Evolutionary conservation across 2,329 filamentous ascomycete genomes (phyloP), one percentile per base, ranked within the genome.

Genomic region (Aphanocladium album): DNA sequence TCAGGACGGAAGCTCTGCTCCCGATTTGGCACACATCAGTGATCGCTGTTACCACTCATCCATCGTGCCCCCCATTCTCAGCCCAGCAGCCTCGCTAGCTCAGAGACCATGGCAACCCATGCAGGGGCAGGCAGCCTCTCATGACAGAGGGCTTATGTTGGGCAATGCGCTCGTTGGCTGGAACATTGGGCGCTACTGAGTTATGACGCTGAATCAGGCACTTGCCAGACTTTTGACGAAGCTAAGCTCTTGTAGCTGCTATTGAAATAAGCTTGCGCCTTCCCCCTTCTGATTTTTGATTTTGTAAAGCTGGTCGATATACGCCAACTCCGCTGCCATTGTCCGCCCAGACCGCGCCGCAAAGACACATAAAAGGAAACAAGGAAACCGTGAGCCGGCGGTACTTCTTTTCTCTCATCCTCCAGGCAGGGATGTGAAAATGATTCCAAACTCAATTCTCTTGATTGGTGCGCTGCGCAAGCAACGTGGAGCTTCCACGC

Each of bases 381-480:
- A 6, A 35, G 12, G 12, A 35, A n/a, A n/a, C n/a, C n/a, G n/a
- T n/a, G 33, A 35, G 33, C 12, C 33, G 33, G 33, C 33, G 33
- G n/a, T 11, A 23, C 9, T 25, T 17, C 23, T 9, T 2, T 33
- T n/a, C 46, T 19, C 21, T 49, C 43, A 14, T 25, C 30, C 2
- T 45, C 3, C 12, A 19, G 2, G 14, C 47, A 58, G 37, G 47
- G 47, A 45, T 58, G 37, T 2, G 7, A 50, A 16, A 51, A 45
- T 58, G 56, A 58, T 58, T 58, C 56, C 56, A 58, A 58, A 58
- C 35, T 9, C 30, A 52, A 51, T 43, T 25, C 37, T 46, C 21
- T 45, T 43, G 37, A 52, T 43, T 58, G 46, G 55, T 30, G 35
- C 12, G 35, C 35, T 23, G 9, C 17, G 33, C n/a, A 16, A 35